Conservation (phyloP, 306 rosid genomes). For the Rosa lucieae region DNA sequence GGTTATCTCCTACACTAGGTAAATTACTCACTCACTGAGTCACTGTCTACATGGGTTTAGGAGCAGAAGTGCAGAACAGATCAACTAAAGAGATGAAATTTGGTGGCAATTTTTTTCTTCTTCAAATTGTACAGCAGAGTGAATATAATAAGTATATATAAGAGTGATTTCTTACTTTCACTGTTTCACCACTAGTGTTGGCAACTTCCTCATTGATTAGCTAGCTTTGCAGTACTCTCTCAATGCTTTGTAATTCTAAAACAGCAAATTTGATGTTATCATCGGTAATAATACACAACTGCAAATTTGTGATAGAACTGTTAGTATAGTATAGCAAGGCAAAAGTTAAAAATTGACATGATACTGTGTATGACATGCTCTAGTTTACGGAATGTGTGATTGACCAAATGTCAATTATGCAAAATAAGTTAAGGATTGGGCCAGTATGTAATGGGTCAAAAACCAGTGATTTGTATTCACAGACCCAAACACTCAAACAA, state of each 20-base stretch:
- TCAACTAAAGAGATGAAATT: neutral
- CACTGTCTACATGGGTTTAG: neutral
- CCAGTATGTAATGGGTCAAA: too few relatives aligned
- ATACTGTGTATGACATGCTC: too few relatives aligned
- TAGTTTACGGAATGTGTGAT: too few relatives aligned
- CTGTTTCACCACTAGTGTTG: neutral
- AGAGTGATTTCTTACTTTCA: neutral
- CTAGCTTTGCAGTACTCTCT: neutral
- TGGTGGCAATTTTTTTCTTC: neutral
- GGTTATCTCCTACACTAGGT: constrained; percentile 2
- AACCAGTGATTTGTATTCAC: too few relatives aligned
- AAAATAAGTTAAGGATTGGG: too few relatives aligned
- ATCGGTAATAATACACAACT: neutral
- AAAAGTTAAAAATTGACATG: too few relatives aligned
- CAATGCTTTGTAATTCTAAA: neutral
- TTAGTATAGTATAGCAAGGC: too few relatives aligned
- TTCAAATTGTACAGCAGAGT: constrained; percentile 11
- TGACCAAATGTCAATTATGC: too few relatives aligned
- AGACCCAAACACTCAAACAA: too few relatives aligned
- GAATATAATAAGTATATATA: neutral
- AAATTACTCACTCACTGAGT: neutral
- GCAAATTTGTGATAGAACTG: neutral
- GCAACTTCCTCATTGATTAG: neutral
- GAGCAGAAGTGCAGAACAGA: neutral
- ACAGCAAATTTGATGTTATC: neutral